These are phyloP conservation scores for Yamadazyma atmosphaerica DNA, from an alignment of 1,139 yeast species.

Conservation along the genomic window DNA sequence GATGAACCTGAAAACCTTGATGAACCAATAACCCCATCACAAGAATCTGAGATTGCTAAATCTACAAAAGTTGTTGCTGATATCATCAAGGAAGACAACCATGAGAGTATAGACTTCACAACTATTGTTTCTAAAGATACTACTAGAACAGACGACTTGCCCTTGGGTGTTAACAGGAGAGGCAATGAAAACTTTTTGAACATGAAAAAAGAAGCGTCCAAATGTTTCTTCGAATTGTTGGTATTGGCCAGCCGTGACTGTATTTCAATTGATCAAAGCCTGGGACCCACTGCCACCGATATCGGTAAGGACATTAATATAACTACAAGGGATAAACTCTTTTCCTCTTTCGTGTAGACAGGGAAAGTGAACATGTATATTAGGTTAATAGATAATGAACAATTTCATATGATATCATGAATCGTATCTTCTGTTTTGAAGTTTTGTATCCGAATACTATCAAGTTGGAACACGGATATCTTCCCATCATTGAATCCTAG, in stretches of 20 bases:
- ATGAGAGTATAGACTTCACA: slow-evolving; percentile 30
- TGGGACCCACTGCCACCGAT: slow-evolving; percentile 21
- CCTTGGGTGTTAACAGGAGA: slow-evolving; percentile 29
- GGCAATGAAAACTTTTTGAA: slow-evolving; percentile 23
- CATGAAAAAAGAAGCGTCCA: slow-evolving; percentile 63
- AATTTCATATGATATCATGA: slow-evolving; percentile 4
- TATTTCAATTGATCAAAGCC: slow-evolving; percentile 57
- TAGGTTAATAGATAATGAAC: slow-evolving; percentile 7
- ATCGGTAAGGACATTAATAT: slow-evolving; percentile 63
- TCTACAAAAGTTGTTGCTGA: slow-evolving; percentile 14
- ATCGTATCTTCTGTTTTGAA: slow-evolving; percentile 3
- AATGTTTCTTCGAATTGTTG: slow-evolving; percentile 78
- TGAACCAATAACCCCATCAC: slow-evolving; percentile 6
- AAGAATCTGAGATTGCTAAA: slow-evolving; percentile 10
- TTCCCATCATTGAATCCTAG: slow-evolving; percentile 30
- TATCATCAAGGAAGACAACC: slow-evolving; percentile 12
- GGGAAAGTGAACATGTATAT: slow-evolving; percentile 17
- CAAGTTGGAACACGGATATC: slow-evolving; percentile 20
- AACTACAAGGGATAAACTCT: slow-evolving; percentile 50
- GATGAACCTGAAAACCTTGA: slow-evolving; percentile 17
- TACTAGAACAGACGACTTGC: slow-evolving; percentile 17
- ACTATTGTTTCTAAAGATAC: slow-evolving; percentile 44
- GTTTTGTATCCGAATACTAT: slow-evolving; percentile 11
- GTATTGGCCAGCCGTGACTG: slow-evolving; percentile 82
- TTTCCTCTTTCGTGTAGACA: slow-evolving; percentile 34